phyloP scores from a whole-genome alignment of 257 asterid genomes.

The Osmanthus fragrans region DNA sequence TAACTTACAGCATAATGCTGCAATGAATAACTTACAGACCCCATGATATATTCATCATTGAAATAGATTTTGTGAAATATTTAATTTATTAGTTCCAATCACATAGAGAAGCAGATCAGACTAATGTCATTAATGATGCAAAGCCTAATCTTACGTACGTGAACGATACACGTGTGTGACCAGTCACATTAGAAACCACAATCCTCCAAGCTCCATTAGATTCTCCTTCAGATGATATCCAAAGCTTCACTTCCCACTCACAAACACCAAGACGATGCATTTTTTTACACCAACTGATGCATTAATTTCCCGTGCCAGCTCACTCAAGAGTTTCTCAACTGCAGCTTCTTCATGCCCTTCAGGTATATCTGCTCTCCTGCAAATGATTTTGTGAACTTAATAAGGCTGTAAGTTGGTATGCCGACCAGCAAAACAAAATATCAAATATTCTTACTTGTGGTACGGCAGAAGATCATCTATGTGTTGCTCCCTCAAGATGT shows the following conservation, averaged over 20 bases:
- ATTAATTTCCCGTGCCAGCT: slow-evolving; percentile 68
- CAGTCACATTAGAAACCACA: slow-evolving; percentile 82
- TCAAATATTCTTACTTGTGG: slow-evolving; percentile 55
- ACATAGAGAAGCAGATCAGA: not conserved
- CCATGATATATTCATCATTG: not conserved
- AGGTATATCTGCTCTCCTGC: slow-evolving; percentile 58
- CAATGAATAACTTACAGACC: slow-evolving; percentile 8
- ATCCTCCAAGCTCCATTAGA: slow-evolving; percentile 99
- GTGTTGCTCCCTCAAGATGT: slow-evolving; percentile 81
- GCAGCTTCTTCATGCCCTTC: slow-evolving; percentile 63
- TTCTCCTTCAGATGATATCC: slow-evolving; percentile 87
- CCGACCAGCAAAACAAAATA: slow-evolving; percentile 8
- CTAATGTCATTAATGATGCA: not conserved
- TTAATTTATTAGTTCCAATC: not conserved
- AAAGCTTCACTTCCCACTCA: slow-evolving; percentile 95
- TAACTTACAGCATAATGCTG: not conserved
- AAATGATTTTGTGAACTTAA: slow-evolving; percentile 24
- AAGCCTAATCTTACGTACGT: slow-evolving; percentile 51
- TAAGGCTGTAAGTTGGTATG: slow-evolving; percentile 13
- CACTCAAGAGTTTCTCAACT: slow-evolving; percentile 67
- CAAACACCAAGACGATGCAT: slow-evolving; percentile 93
- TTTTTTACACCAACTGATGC: slow-evolving; percentile 79
- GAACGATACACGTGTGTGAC: slow-evolving; percentile 94
- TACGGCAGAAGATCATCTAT: slow-evolving; percentile 83
- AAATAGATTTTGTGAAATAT: not conserved